A percentile compares a stretch with the other conserved stretches of the same genome.
Evolutionary conservation across 164 flowering plant species (phyloP).

Genomic region (Berberis vulgaris): DNA sequence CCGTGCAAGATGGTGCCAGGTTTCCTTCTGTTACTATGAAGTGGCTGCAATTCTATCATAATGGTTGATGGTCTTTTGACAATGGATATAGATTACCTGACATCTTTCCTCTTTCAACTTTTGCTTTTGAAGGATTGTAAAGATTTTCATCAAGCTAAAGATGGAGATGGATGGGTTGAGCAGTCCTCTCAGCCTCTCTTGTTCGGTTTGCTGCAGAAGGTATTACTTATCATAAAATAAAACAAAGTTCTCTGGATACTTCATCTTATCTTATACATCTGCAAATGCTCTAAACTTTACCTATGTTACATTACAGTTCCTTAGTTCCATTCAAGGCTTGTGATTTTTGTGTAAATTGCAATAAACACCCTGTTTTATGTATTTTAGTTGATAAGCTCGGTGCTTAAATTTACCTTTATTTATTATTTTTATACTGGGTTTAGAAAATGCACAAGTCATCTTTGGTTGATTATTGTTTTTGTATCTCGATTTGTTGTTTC

Average conservation of each 20-base stretch:
- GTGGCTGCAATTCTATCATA: not conserved
- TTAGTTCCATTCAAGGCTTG: too few species aligned
- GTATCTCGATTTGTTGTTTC: too few species aligned
- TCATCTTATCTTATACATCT: too few species aligned
- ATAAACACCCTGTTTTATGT: too few species aligned
- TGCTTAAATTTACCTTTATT: too few species aligned
- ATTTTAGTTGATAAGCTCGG: too few species aligned
- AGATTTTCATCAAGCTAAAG: constrained; percentile 91
- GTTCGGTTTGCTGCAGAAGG: constrained; percentile 89
- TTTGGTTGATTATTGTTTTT: too few species aligned
- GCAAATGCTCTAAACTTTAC: not conserved
- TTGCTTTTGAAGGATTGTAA: constrained; percentile 69
- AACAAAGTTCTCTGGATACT: too few species aligned
- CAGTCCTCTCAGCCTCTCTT: constrained; percentile 75
- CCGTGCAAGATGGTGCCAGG: constrained; percentile 99
- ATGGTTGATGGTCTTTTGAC: not conserved
- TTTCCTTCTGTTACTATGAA: constrained; percentile 14
- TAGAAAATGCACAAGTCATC: too few species aligned
- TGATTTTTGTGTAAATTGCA: too few species aligned
- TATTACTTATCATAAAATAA: constrained; percentile 7
- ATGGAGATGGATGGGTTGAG: constrained; percentile 99
- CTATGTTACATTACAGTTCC: not conserved
- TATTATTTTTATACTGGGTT: too few species aligned
- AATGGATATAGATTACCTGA: not conserved
- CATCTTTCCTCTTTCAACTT: constrained; percentile 4